phyloP scores from a whole-genome alignment of 352 stramenopile genomes.

The Pythium grandisporangium region DNA sequence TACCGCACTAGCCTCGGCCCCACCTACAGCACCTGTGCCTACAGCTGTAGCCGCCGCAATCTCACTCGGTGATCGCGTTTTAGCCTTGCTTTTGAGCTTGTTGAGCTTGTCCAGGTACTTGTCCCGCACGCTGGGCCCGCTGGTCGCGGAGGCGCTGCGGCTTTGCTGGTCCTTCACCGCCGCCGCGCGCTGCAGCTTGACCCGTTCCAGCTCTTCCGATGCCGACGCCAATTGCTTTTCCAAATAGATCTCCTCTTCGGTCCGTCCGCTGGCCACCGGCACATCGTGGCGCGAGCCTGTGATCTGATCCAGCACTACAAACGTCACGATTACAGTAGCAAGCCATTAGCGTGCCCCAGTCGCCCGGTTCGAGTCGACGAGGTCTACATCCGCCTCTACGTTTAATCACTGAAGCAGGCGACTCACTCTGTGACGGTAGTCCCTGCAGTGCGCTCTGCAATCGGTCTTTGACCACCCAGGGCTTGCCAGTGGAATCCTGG shows the following conservation, averaged over 20 bases:
- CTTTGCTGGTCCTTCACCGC: slow-evolving; percentile 13
- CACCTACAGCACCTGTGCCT: background rate
- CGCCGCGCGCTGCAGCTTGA: slow-evolving; percentile 16
- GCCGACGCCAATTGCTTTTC: slow-evolving; percentile 46
- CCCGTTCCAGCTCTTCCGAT: slow-evolving; percentile 15
- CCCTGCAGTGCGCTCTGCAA: slow-evolving; percentile 55
- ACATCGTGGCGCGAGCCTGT: slow-evolving; percentile 20
- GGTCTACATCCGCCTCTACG: too few relatives aligned
- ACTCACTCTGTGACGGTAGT: slow-evolving; percentile 41
- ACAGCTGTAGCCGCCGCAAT: background rate
- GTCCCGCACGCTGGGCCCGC: slow-evolving; percentile 21
- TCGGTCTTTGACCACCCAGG: slow-evolving; percentile 51
- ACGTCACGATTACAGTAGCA: background rate
- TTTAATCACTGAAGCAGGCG: too few relatives aligned
- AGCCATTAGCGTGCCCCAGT: too few relatives aligned
- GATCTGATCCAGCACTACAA: slow-evolving; percentile 42
- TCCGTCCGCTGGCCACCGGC: slow-evolving; percentile 15
- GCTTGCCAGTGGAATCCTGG: slow-evolving; percentile 50
- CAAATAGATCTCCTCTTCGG: slow-evolving; percentile 41
- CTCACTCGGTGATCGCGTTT: slow-evolving; percentile 16
- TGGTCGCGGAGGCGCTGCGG: slow-evolving; percentile 3
- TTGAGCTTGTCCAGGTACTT: slow-evolving; percentile 79
- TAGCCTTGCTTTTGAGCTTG: slow-evolving; percentile 49
- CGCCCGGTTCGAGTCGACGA: too few relatives aligned
- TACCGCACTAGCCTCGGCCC: slow-evolving; percentile 8